Evolutionary conservation across 2,329 filamentous ascomycete species (phyloP), one percentile per base, ranked within the genome.

Genomic region (Apiospora kogelbergensis): DNA sequence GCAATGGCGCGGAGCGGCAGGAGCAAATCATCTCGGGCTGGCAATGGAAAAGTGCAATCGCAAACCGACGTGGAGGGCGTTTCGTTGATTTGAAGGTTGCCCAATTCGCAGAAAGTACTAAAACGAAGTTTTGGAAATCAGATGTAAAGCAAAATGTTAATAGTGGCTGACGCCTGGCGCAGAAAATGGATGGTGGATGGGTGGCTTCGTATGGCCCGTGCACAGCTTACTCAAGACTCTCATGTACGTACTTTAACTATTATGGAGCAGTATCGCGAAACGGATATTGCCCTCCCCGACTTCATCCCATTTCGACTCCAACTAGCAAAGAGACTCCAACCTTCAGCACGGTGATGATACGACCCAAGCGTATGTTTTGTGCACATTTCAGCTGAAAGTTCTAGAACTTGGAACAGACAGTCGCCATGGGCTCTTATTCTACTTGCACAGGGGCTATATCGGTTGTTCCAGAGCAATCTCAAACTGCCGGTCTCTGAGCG

Each of bases 1-100:
- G 78, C 73, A 86, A 75, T 10, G 85, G 80, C 40, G 80, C 78
- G 7, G 78, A 80, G 69, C 84, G 82, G 71, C 85, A 88, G 26
- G 81, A 76, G 74, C 85, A 87, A 70, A 75, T 80, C 85, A 87
- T 60, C 37, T 57, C 48, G 10, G 7, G 5, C 26, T 87, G n/a
- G 33, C 33, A 33, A 7, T 33, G 64, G 70, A 75, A 70, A 66
- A 44, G 11, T 13, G 26, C 26, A 20, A 20, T 26, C 48, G 33
- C 53, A 7, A 33, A 37, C 30, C 53, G 53, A 22, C 53, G 53
- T 60, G 30, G 53, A 37, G 13, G 53, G 30, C 20, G 53, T 60
- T 60, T 60, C 53, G 48, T 13, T 53, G 37, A 60, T 37, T 33
- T 33, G 17, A 13, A 60, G 53, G 37, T 30, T 37, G 30, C 37